phyloP scores from a whole-genome alignment of 2,329 filamentous ascomycete species.

The Teratosphaeria destructans region DNA sequence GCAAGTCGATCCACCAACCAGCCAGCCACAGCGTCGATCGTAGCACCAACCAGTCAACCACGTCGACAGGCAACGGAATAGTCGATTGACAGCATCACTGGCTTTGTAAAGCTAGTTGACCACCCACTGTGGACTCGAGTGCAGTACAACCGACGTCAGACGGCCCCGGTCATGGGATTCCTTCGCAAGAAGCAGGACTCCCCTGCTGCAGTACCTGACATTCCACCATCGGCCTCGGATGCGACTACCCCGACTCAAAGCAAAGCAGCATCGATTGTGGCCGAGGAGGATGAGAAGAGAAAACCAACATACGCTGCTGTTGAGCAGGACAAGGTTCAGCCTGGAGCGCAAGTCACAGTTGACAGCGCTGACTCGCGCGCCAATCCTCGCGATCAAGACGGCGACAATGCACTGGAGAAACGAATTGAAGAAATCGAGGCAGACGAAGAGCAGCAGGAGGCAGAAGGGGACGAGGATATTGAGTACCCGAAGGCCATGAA shows the following conservation, averaged over 20 bases:
- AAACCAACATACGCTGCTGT: background rate
- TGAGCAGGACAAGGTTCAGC: conserved; percentile 4
- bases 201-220: conserved; percentile 3
- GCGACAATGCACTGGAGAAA: conserved; percentile 8
- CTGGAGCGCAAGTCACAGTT: background rate
- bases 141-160: background rate
- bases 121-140: background rate
- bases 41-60: too few species aligned
- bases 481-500: conserved; percentile 27
- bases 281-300: conserved; percentile 1
- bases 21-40: too few species aligned
- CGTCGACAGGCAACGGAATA: too few species aligned
- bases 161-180: conserved; percentile 8
- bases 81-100: too few species aligned
- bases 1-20: too few species aligned
- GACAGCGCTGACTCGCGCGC: background rate
- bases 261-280: conserved; percentile 2
- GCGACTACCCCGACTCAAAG: conserved; percentile 5
- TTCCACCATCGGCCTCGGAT: conserved; percentile 6
- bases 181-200: conserved; percentile 10
- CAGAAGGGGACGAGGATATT: conserved; percentile 16
- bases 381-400: conserved; percentile 1
- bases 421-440: conserved; percentile 9
- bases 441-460: conserved; percentile 8
- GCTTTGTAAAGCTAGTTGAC: background rate